Conservation (phyloP, 2,329 filamentous ascomycete species). For the Colletotrichum chrysophilum region DNA sequence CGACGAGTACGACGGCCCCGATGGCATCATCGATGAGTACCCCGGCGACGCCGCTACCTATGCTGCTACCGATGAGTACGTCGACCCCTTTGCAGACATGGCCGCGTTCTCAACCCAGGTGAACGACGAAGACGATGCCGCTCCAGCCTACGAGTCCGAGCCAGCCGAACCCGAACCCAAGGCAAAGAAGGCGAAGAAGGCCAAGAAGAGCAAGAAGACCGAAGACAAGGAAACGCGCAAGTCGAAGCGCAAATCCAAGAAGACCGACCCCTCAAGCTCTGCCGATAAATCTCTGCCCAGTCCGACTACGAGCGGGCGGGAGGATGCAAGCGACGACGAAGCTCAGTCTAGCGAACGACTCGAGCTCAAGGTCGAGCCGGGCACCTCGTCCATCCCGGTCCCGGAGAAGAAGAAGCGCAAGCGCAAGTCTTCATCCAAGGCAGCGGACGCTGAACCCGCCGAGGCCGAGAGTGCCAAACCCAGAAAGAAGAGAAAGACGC, state of each 20-base stretch:
- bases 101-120: slow-evolving; percentile 12
- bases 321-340: neutral
- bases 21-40: neutral
- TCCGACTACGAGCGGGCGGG: neutral
- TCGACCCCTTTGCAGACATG: slow-evolving; percentile 11
- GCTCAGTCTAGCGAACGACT: neutral
- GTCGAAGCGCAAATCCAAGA: neutral
- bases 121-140: neutral
- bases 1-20: neutral
- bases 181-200: neutral
- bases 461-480: neutral
- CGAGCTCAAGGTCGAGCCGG: neutral
- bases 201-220: neutral
- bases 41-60: neutral
- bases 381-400: neutral
- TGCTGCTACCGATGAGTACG: neutral
- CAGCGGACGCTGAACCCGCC: neutral
- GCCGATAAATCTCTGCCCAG: neutral
- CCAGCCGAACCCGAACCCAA: neutral
- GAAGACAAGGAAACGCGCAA: neutral
- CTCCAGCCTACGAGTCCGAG: neutral
- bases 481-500: slow-evolving; percentile 11
- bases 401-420: slow-evolving; percentile 1
- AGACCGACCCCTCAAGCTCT: neutral
- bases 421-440: neutral